phyloP scores from a whole-genome alignment of 257 asterid species.

The Plectranthus barbatus region DNA sequence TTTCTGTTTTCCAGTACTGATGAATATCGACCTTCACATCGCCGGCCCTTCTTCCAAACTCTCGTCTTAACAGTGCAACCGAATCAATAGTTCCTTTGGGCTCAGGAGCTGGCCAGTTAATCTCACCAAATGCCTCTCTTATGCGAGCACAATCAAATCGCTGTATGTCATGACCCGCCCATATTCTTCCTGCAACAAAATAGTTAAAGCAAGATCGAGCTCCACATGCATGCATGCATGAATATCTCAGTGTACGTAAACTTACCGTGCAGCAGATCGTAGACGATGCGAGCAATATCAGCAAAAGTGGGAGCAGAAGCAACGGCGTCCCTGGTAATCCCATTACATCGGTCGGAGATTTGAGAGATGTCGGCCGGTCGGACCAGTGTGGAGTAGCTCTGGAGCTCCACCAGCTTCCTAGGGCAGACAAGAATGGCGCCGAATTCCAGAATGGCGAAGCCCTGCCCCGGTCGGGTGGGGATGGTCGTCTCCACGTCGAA shows the following conservation, averaged over 20 bases:
- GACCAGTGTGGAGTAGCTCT: too few relatives aligned
- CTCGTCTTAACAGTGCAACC: slow-evolving; percentile 55
- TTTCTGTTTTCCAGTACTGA: too few relatives aligned
- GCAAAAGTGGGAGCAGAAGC: too few relatives aligned
- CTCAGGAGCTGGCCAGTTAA: slow-evolving; percentile 76
- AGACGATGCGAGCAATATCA: slow-evolving; percentile 34
- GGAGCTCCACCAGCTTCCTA: too few relatives aligned
- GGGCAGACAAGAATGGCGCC: too few relatives aligned
- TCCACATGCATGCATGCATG: too few relatives aligned
- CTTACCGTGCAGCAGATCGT: slow-evolving; percentile 74
- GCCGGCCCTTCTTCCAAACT: slow-evolving; percentile 92
- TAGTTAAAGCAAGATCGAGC: not conserved
- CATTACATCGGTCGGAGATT: slow-evolving; percentile 78
- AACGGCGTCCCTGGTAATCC: slow-evolving; percentile 53
- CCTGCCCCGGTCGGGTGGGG: slow-evolving; percentile 68
- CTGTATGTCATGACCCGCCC: too few relatives aligned
- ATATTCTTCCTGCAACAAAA: slow-evolving; percentile 32
- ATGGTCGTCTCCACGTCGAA: slow-evolving; percentile 90
- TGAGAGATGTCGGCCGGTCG: slow-evolving; percentile 57
- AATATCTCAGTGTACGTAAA: not conserved
- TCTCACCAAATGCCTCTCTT: slow-evolving; percentile 75
- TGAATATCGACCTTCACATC: slow-evolving; percentile 64
- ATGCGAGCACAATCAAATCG: too few relatives aligned
- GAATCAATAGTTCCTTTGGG: slow-evolving; percentile 90
- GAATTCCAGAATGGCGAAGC: slow-evolving; percentile 67